Percentiles rank a stretch among this genome's conserved stretches.
These are phyloP conservation scores for Fusarium sp. DNA, from an alignment of 2,329 filamentous ascomycete species.

Conservation along the genomic window DNA sequence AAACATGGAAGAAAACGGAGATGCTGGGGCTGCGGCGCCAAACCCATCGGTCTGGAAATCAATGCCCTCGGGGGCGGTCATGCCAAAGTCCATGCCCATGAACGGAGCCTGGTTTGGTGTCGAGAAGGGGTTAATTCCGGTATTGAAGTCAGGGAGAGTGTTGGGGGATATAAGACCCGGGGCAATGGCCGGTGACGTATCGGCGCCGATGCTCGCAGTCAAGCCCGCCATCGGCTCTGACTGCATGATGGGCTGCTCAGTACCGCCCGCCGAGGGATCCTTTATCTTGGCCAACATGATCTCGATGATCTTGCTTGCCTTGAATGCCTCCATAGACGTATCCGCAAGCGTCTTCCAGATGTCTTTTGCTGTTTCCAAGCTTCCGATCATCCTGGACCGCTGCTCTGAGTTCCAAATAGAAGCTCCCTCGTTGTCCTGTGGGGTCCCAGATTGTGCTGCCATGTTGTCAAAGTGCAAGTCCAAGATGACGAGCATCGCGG, in stretches of 20 bases:
- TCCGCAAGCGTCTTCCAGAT: constrained; percentile 87
- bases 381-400: constrained; percentile 79
- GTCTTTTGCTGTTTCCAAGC: constrained; percentile 76
- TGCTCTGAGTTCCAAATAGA: constrained; percentile 70
- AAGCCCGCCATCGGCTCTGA: constrained; percentile 43
- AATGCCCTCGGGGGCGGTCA: constrained; percentile 46
- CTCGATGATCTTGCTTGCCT: constrained; percentile 82
- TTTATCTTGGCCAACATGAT: constrained; percentile 86
- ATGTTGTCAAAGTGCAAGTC: constrained; percentile 80
- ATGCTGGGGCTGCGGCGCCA: constrained; percentile 46
- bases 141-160: constrained; percentile 42
- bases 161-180: constrained; percentile 42
- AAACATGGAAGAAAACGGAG: constrained; percentile 67
- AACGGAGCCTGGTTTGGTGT: constrained; percentile 56
- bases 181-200: constrained; percentile 42
- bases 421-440: constrained; percentile 55
- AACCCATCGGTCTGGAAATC: constrained; percentile 49
- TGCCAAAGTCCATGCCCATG: constrained; percentile 58
- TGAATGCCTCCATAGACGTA: constrained; percentile 88
- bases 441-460: constrained; percentile 55
- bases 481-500: constrained; percentile 84
- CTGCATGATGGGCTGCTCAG: constrained; percentile 19
- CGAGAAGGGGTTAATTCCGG: constrained; percentile 45
- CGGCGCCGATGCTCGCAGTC: constrained; percentile 55
- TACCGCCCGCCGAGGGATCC: constrained; percentile 33